Evolutionary conservation across 352 stramenopile genomes (phyloP).

Genomic region (Pythium sukuiense): DNA sequence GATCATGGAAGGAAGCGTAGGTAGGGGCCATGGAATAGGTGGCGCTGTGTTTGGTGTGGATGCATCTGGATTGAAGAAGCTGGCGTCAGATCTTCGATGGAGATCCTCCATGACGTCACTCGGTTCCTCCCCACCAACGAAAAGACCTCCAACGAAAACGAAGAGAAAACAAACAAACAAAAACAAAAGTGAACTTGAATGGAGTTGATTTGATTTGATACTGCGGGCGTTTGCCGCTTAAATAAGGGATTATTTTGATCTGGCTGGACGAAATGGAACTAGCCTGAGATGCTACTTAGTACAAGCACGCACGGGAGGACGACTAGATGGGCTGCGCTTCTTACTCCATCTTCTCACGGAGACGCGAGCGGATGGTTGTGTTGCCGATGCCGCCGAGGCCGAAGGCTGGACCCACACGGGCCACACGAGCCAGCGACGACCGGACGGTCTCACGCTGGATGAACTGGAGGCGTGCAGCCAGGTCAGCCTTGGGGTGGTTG

Average conservation of each 20-base stretch:
- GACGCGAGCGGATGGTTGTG: constrained; percentile 26
- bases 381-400: constrained; percentile 69
- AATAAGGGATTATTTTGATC: constrained; percentile 16
- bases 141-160: constrained; percentile 7
- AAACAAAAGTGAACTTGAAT: not conserved
- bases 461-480: constrained; percentile 33
- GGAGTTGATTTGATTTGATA: constrained; percentile 11
- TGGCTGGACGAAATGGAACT: not conserved
- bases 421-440: constrained; percentile 47
- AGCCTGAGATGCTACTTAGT: constrained; percentile 4
- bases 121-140: not conserved
- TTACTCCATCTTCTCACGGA: constrained; percentile 26
- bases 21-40: too few species aligned
- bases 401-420: constrained; percentile 59
- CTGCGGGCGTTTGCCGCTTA: constrained; percentile 7
- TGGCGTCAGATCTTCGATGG: not conserved
- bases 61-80: too few species aligned
- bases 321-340: constrained; percentile 3
- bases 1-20: not conserved
- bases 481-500: constrained; percentile 37
- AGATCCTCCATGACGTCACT: constrained; percentile 7
- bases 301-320: constrained; percentile 6
- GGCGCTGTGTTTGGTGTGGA: too few species aligned
- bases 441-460: constrained; percentile 46
- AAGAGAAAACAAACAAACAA: constrained; percentile 5